Conservation (phyloP, 148 eudicot genomes). For the Bassia scoparia region DNA sequence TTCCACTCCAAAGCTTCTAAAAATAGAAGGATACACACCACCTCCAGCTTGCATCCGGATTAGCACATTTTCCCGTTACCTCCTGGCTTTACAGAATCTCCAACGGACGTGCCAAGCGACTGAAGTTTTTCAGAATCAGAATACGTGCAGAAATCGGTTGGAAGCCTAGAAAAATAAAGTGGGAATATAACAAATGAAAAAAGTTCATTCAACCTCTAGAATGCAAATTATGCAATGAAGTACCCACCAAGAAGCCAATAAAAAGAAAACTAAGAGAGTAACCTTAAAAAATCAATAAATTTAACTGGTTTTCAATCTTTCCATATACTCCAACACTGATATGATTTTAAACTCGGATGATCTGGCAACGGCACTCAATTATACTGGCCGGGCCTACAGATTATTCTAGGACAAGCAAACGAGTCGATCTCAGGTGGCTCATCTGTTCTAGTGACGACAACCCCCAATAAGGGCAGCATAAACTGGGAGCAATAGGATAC, state of each 20-base stretch:
- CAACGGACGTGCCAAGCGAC: conserved; percentile 82
- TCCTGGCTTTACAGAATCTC: conserved; percentile 79
- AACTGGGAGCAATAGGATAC: conserved; percentile 93
- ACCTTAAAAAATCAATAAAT: conserved; percentile 10
- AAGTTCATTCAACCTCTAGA: background rate
- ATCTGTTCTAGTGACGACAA: conserved; percentile 79
- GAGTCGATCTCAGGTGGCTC: conserved; percentile 67
- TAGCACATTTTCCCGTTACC: conserved; percentile 77
- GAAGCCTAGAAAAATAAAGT: conserved; percentile 50
- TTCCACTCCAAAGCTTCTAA: conserved; percentile 91
- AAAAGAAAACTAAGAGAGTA: conserved; percentile 4
- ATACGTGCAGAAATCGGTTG: conserved; percentile 89
- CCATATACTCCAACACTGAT: conserved; percentile 97
- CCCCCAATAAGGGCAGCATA: conserved; percentile 92
- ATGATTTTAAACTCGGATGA: conserved; percentile 66
- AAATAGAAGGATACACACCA: conserved; percentile 77
- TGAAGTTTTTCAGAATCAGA: conserved; percentile 85
- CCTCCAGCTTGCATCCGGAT: conserved; percentile 89
- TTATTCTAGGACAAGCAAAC: conserved; percentile 91
- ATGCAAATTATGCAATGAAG: too few relatives aligned
- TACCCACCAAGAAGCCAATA: too few relatives aligned
- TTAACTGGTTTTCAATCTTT: conserved; percentile 94
- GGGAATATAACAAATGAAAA: background rate
- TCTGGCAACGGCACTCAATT: conserved; percentile 78
- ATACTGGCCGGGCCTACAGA: conserved; percentile 82